Base-by-base conservation (phyloP, 2,329 filamentous ascomycete species). In the Elsinoe arachidis region DNA sequence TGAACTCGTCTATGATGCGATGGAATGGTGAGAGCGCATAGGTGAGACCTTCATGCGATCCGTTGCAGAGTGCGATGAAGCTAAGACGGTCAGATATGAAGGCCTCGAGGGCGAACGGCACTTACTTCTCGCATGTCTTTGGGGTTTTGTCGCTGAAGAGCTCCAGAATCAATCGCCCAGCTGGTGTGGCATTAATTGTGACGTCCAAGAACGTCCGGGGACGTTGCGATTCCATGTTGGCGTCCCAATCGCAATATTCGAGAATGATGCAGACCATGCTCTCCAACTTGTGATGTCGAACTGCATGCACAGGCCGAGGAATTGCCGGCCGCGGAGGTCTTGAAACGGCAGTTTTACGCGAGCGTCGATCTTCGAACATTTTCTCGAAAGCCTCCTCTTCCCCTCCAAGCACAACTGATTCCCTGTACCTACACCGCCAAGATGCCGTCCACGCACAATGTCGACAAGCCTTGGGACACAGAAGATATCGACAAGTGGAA, bases 401-500 rank as follows among this genome's bases (percentile, higher is more conserved):
- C 34, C 49, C 49, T 46, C 41, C 41, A 23, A 23, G 41, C 19
- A 53, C 10, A n/a, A 37, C 19, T 19, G 26, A 10, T 2, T 21
- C 11, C 49, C 21, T 19, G 7, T 17, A 14, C 5, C 38, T 21
- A 49, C 30, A 46, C 38, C 56, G 55, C 58, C 67, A 75, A 66
- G 49, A 90, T 96, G 90, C 90, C 90, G 61, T 93, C 89, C 30
- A 95, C 87, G 63, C 84, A 96, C 74, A 87, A 96, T 61, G 86
- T 82, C 64, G 89, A 95, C 2, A 96, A 96, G 73, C 88, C 90
- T 57, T 95, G 91, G 91, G 91, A 96, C 68, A 95, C 91, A 58
- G 91, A 95, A 61, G 93, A 96, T 68, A 89, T 97, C 63, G 92
- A 97, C 75, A 95, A 96, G 72, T 97, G 90, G 90, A 92, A 90